Base-by-base conservation (phyloP, 176 grass and related monocot genomes). In the Zoysia japonica region DNA sequence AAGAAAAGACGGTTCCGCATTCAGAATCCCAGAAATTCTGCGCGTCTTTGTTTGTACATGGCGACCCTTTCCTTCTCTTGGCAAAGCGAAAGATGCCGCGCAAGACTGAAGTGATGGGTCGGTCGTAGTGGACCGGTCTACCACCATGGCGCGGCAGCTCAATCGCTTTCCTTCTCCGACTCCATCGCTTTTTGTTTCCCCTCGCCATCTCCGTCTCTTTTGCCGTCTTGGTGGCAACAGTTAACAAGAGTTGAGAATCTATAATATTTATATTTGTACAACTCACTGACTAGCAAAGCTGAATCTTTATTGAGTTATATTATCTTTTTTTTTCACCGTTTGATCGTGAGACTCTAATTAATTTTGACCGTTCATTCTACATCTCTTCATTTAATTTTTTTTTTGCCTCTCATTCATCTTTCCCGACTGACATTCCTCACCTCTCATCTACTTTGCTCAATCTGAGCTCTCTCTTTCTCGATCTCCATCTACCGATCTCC, bases 61-160 rank as follows among this genome's bases (percentile, higher is more conserved):
- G 56, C 75, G 37, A 84, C 47, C 69, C 38, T 47, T 47, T 62
- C 69, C 46, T 36, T 50, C 50, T 59, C 35, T 47, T 66, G 40
- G 68, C 74, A 61, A 78, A 72, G 74, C 3, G 40, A 15, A 61
- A 82, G 42, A 59, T 45, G 72, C 39, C 16, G 61, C n/a, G 60
- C 60, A 56, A 13, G 55, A 19, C n/a, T n/a, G 55, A 19, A 64
- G 51, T 62, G 75, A 44, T 42, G 37, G 75, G 69, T 35, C 28
- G 80, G 52, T 55, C 14, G n/a, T 70, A 71, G 82, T 74, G 81
- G 76, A 75, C 45, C 62, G 86, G 62, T 79, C 86, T 20, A 61
- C 68, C 75, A 68, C 68, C 68, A 74, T 53, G 38, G 61, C 2
- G 47, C n/a, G 48, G 13, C 45, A 28, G 28, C 28, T 28, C 28